Base-by-base conservation (phyloP, 2,329 filamentous ascomycete genomes). In the Tolypocladium album region DNA sequence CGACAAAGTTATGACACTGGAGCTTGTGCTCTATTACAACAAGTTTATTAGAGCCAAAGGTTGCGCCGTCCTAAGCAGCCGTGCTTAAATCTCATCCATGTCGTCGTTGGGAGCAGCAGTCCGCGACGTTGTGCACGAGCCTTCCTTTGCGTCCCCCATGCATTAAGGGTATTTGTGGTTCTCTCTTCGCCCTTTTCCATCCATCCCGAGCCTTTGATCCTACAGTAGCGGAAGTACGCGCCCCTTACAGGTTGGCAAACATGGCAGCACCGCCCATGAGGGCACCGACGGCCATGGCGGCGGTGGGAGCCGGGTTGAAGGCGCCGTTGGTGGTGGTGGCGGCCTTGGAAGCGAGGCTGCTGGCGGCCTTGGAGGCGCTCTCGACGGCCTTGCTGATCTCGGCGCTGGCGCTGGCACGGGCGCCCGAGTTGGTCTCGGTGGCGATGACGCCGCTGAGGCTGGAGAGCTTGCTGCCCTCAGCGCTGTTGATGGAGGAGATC, bases 241-340 rank as follows among this genome's bases (percentile, higher is more conserved):
- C 53, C 31, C 4, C 65, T 73, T 78, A 80, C 66, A 80, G 60
- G 71, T 79, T 79, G 66, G 68, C 73, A 56, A 79, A 63, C 57
- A 78, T 60, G 57, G 76, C 79, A 3, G 75, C 77, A 65, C 78
- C 79, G 31, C 78, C 79, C 56, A 80, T 68, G 61, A 81, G 70
- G 31, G 77, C 78, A 39, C 78, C 78, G 55, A 81, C 68, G 24
- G 74, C 78, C 50, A 79, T 64, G 36, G 73, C 76, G 36, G 71
- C 78, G 20, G 76, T 79, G 62, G 72, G 73, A 59, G 67, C 71
- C 8, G 72, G 72, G 9, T 64, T 69, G 59, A 67, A 64, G 57
- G 64, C 64, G n/a, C 64, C 67, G 31, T 55, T 59, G 38, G 57
- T 58, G 61, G 22, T 64, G 55, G 60, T 62, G 22, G 63, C 60